These are phyloP conservation scores for Parietaria judaica DNA, from an alignment of 306 rosid species.

Conservation along the genomic window DNA sequence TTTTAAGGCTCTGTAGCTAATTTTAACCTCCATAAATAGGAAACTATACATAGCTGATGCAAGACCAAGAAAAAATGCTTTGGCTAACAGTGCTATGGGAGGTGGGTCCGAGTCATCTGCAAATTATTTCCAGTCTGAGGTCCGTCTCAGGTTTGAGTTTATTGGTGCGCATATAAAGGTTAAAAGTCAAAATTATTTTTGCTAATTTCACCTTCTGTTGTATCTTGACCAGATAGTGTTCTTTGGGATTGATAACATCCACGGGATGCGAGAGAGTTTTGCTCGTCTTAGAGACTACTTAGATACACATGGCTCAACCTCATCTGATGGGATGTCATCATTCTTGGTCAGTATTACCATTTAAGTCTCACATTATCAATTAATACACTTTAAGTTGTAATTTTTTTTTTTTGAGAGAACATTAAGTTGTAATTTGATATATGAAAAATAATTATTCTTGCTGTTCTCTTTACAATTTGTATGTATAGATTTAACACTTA, in stretches of 20 bases:
- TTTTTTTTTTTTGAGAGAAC: not conserved
- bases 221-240: constrained; percentile 52
- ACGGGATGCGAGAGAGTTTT: constrained; percentile 95
- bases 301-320: constrained; percentile 75
- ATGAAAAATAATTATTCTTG: no score
- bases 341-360: constrained; percentile 67
- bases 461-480: not conserved
- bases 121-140: constrained; percentile 90
- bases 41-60: constrained; percentile 96
- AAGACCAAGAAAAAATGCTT: constrained; percentile 91
- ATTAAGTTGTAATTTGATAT: no score
- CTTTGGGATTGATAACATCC: constrained; percentile 97
- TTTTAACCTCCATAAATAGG: constrained; percentile 29
- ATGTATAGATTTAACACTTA: not conserved
- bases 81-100: constrained; percentile 99
- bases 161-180: constrained; percentile 10
- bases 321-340: constrained; percentile 97
- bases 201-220: constrained; percentile 11
- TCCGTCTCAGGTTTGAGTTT: constrained; percentile 24
- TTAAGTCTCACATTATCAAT: constrained; percentile 10
- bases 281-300: constrained; percentile 84
- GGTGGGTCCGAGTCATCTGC: constrained; percentile 99
- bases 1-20: not conserved
- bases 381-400: constrained; percentile 2
- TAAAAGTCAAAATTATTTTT: constrained; percentile 10